Evolutionary conservation across 345 rosid genomes (phyloP).

Genomic region (Lepidium aucheri): DNA sequence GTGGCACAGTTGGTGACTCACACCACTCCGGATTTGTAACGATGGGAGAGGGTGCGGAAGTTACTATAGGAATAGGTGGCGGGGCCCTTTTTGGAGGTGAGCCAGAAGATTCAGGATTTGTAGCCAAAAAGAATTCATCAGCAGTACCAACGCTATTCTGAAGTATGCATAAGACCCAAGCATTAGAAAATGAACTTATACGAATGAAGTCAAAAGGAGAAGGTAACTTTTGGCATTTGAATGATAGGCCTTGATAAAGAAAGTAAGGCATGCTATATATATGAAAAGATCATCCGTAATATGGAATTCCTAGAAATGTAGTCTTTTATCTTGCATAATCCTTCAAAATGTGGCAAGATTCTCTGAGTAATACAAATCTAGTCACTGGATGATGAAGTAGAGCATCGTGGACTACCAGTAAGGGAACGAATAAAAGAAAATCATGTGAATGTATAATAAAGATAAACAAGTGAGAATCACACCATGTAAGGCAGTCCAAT

Average conservation of each 20-base stretch:
- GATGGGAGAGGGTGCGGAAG: slow-evolving; percentile 40
- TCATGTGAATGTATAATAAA: neutral
- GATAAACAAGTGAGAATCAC: neutral
- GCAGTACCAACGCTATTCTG: slow-evolving; percentile 63
- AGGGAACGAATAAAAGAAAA: neutral
- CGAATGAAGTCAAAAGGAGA: neutral
- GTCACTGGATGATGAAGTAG: neutral
- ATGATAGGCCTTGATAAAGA: neutral
- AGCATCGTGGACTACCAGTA: neutral
- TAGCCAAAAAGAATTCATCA: slow-evolving; percentile 86
- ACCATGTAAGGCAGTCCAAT: slow-evolving; percentile 84
- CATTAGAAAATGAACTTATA: neutral
- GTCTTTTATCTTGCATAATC: neutral
- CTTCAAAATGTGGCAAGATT: neutral
- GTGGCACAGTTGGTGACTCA: slow-evolving; percentile 41
- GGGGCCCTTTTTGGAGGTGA: slow-evolving; percentile 93
- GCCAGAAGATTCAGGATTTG: slow-evolving; percentile 74
- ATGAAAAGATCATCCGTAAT: neutral
- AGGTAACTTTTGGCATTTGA: neutral
- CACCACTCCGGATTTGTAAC: slow-evolving; percentile 27
- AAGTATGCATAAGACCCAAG: slow-evolving; percentile 17
- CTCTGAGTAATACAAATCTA: neutral
- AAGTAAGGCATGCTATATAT: neutral
- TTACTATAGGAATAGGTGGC: slow-evolving; percentile 50
- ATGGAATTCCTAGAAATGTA: neutral